phyloP scores from a whole-genome alignment of 2,329 filamentous ascomycete species.

The Exophiala alcalophila region DNA sequence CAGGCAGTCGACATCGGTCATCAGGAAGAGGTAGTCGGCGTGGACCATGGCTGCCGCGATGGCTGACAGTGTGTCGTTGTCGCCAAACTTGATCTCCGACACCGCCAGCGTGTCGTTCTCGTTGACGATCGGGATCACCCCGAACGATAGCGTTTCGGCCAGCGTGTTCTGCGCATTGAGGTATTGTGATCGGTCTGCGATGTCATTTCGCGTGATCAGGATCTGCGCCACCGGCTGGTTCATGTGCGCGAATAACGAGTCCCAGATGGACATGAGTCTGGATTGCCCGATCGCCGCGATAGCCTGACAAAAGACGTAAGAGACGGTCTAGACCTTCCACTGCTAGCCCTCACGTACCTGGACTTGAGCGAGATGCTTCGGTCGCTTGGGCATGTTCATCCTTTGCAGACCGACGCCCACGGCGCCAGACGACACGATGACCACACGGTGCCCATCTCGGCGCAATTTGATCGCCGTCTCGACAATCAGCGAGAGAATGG shows the following conservation, averaged over 20 bases:
- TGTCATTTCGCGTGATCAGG: conserved; percentile 89
- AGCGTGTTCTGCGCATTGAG: conserved; percentile 96
- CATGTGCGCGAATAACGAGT: conserved; percentile 83
- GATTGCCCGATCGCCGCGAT: conserved; percentile 95
- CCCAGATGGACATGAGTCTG: conserved; percentile 91
- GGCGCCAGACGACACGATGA: conserved; percentile 95
- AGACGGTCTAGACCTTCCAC: no score
- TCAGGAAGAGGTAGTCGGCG: conserved; percentile 92
- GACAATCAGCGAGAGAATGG: conserved; percentile 86
- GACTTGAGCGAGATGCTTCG: conserved; percentile 84
- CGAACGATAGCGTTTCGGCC: conserved; percentile 83
- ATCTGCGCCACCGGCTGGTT: conserved; percentile 92
- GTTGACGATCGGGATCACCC: conserved; percentile 96
- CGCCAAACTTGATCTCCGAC: conserved; percentile 98
- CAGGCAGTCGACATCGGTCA: conserved; percentile 97
- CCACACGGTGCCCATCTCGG: conserved; percentile 87
- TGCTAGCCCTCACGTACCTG: conserved; percentile 68
- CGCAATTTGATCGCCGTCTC: conserved; percentile 85
- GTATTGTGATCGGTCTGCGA: conserved; percentile 91
- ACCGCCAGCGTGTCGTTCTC: conserved; percentile 97
- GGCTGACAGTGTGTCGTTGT: conserved; percentile 95
- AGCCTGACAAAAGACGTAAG: conserved; percentile 52
- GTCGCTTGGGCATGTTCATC: conserved; percentile 83
- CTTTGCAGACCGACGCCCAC: conserved; percentile 89
- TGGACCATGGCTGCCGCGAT: conserved; percentile 97